Conservation (phyloP, 2,329 filamentous ascomycete species). For the Thielaviopsis ethacetica region DNA sequence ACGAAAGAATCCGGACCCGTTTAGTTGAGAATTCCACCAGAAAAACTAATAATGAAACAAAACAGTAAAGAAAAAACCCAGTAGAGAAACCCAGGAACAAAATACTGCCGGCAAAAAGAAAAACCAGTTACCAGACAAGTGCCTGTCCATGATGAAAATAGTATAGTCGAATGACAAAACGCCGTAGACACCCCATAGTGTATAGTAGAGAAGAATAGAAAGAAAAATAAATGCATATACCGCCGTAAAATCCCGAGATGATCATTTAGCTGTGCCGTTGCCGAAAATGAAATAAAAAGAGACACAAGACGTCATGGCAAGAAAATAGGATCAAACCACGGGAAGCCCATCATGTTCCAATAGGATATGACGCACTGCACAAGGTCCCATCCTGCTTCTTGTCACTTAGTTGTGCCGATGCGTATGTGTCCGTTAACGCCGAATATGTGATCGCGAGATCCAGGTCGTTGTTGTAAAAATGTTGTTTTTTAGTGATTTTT, state of each 20-base stretch:
- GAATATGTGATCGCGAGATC: too few species aligned
- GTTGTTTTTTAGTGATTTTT: too few species aligned
- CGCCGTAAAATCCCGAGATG: neutral
- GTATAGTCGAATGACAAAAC: too few species aligned
- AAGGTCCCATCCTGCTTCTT: too few species aligned
- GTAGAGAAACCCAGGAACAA: neutral
- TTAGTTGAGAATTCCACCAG: too few species aligned
- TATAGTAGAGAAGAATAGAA: neutral
- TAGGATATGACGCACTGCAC: too few species aligned
- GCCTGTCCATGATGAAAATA: too few species aligned
- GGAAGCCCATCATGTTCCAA: neutral
- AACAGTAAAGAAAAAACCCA: neutral
- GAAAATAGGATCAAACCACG: neutral
- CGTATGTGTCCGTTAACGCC: too few species aligned
- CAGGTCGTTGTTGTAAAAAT: too few species aligned
- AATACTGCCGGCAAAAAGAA: neutral
- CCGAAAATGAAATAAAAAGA: slow-evolving; percentile 2
- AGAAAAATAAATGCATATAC: neutral
- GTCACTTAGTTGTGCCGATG: too few species aligned
- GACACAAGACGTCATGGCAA: neutral
- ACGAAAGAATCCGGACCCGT: neutral
- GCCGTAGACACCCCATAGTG: neutral
- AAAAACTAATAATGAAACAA: too few species aligned
- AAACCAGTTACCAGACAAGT: neutral
- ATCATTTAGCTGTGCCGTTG: too few species aligned